phyloP scores from a whole-genome alignment of 2,329 filamentous ascomycete genomes.

The Clarireedia sp. region DNA sequence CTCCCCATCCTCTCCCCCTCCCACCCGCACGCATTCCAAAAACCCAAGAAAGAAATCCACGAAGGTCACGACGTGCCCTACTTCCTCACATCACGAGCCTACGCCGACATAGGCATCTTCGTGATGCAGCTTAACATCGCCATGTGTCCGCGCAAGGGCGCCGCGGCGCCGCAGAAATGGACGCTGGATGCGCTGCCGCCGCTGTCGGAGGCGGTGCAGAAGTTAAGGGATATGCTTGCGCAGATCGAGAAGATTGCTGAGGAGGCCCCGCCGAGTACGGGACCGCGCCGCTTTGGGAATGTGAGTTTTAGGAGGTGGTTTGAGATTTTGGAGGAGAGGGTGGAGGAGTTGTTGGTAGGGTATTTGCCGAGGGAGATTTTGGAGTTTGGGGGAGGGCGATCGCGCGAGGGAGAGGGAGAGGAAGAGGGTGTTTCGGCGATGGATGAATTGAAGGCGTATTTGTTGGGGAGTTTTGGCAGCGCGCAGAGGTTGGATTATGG shows the following conservation, averaged over 20 bases:
- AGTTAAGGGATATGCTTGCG: constrained; percentile 44
- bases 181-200: constrained; percentile 34
- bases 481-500: constrained; percentile 87
- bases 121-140: constrained; percentile 83
- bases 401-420: constrained; percentile 11
- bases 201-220: constrained; percentile 46
- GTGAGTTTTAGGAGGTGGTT: constrained; percentile 83
- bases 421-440: constrained; percentile 37
- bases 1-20: constrained; percentile 37
- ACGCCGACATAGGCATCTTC: constrained; percentile 80
- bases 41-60: constrained; percentile 74
- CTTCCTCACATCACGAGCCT: constrained; percentile 76
- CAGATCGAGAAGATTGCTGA: constrained; percentile 60
- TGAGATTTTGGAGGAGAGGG: constrained; percentile 54
- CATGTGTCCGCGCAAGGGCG: constrained; percentile 61
- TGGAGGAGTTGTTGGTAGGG: constrained; percentile 47
- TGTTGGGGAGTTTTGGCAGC: constrained; percentile 82
- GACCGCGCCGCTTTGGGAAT: constrained; percentile 87
- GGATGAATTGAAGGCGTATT: constrained; percentile 68
- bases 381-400: constrained; percentile 13
- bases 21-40: constrained; percentile 49
- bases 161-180: constrained; percentile 44
- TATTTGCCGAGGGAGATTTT: constrained; percentile 43
- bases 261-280: constrained; percentile 74
- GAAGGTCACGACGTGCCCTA: constrained; percentile 71